phyloP scores from a whole-genome alignment of 306 rosid genomes.

The Spatholobus suberectus region DNA sequence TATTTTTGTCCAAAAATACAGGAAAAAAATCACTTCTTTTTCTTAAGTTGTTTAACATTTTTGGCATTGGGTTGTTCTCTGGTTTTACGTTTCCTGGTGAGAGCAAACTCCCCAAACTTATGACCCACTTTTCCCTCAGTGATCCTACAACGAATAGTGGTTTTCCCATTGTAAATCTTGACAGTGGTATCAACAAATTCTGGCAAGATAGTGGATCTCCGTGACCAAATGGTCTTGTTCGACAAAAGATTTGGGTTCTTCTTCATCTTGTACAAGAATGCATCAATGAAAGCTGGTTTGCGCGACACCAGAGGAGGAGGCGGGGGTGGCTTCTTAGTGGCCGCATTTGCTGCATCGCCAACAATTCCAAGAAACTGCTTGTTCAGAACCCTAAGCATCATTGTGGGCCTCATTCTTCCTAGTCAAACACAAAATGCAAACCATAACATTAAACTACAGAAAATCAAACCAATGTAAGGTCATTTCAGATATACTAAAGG shows the following conservation, averaged over 20 bases:
- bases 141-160: constrained; percentile 46
- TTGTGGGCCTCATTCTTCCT: constrained; percentile 49
- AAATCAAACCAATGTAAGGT: background rate
- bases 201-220: constrained; percentile 50
- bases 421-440: constrained; percentile 7
- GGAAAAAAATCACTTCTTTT: constrained; percentile 44
- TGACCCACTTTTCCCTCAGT: constrained; percentile 54
- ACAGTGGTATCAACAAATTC: constrained; percentile 47
- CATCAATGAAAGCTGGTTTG: constrained; percentile 46
- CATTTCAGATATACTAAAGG: background rate
- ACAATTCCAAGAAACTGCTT: constrained; percentile 43
- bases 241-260: constrained; percentile 42
- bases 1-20: background rate
- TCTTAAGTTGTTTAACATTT: constrained; percentile 46
- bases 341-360: constrained; percentile 10
- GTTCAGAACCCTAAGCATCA: constrained; percentile 37
- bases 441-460: background rate
- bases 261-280: constrained; percentile 48
- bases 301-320: constrained; percentile 6
- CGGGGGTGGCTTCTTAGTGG: constrained; percentile 9
- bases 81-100: constrained; percentile 50
- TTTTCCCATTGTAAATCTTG: constrained; percentile 54
- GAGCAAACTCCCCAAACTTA: constrained; percentile 53
- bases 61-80: constrained; percentile 46
- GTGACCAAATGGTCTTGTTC: constrained; percentile 50